A percentile compares a stretch with the other conserved stretches of the same genome.
Conservation (phyloP, 345 rosid genomes). For the Reutealis trisperma region DNA sequence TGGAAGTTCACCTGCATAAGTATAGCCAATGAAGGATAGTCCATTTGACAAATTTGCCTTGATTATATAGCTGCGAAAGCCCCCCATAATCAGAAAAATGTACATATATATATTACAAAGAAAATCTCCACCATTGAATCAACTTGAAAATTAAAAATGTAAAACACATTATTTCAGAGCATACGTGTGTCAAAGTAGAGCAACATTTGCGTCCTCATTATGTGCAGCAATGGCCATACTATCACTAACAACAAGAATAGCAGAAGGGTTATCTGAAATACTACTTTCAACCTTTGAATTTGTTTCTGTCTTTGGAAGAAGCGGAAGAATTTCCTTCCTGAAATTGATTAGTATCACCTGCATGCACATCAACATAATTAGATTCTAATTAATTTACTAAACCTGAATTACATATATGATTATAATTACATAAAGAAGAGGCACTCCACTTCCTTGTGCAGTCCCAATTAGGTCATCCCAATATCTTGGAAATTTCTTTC, state of each 20-base stretch:
- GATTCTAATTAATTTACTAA: not conserved
- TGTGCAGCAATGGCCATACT: conserved; percentile 57
- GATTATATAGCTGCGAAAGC: conserved; percentile 45
- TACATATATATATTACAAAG: too few species aligned
- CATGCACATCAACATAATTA: not conserved
- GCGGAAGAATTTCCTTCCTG: conserved; percentile 67
- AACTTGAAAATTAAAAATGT: not conserved
- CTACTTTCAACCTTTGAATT: not conserved
- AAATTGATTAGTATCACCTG: conserved; percentile 60
- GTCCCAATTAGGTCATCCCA: conserved; percentile 63
- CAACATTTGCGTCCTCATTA: conserved; percentile 60
- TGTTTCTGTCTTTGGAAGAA: conserved; percentile 39
- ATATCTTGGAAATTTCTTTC: conserved; percentile 41
- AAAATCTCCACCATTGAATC: not conserved
- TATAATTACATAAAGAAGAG: conserved; percentile 47
- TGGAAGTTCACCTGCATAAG: conserved; percentile 71
- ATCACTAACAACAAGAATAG: conserved; percentile 46
- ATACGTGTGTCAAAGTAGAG: conserved; percentile 60
- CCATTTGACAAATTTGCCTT: conserved; percentile 44
- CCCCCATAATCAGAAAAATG: too few species aligned
- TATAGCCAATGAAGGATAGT: conserved; percentile 42
- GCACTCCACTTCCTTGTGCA: conserved; percentile 58
- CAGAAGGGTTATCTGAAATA: conserved; percentile 48
- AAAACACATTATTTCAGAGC: not conserved
- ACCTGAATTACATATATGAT: conserved; percentile 2